phyloP scores from a whole-genome alignment of 2,329 filamentous ascomycete genomes.

The Phialophora tarda region DNA sequence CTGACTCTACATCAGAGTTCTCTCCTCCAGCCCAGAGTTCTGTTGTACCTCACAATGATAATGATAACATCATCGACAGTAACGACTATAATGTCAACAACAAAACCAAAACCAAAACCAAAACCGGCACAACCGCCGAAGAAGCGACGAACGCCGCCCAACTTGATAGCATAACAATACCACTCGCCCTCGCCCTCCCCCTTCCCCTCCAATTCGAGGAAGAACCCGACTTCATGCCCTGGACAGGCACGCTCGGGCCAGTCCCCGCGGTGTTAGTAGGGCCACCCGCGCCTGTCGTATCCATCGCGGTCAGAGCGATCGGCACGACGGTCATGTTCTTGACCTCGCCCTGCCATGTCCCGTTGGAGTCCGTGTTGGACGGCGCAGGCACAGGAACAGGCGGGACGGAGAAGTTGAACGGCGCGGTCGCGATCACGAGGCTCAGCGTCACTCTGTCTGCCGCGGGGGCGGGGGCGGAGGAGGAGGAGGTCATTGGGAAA shows the following conservation, averaged over 20 bases:
- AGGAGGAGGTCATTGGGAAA: slow-evolving; percentile 20
- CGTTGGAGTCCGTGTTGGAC: background rate
- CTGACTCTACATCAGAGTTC: too few relatives aligned
- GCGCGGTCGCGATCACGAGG: slow-evolving; percentile 17
- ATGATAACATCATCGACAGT: too few relatives aligned
- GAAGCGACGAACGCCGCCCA: background rate
- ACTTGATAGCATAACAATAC: background rate
- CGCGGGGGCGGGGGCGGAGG: background rate
- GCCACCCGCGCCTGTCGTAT: background rate
- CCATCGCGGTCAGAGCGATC: background rate
- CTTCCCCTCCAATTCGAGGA: background rate
- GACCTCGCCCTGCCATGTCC: background rate
- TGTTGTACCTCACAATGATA: background rate
- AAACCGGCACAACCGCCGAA: background rate
- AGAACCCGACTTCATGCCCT: background rate
- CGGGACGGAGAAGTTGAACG: slow-evolving; percentile 13
- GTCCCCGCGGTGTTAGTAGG: background rate
- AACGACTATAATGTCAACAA: background rate
- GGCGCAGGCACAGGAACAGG: background rate
- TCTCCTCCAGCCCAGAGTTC: too few relatives aligned
- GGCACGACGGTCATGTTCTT: slow-evolving; percentile 8
- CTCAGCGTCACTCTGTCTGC: slow-evolving; percentile 18
- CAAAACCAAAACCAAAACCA: background rate
- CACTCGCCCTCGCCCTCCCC: background rate
- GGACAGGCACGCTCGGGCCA: background rate